These are phyloP conservation scores for Acanthamoeba lenticulata DNA, from an alignment of 208 protist species.

Conservation along the genomic window DNA sequence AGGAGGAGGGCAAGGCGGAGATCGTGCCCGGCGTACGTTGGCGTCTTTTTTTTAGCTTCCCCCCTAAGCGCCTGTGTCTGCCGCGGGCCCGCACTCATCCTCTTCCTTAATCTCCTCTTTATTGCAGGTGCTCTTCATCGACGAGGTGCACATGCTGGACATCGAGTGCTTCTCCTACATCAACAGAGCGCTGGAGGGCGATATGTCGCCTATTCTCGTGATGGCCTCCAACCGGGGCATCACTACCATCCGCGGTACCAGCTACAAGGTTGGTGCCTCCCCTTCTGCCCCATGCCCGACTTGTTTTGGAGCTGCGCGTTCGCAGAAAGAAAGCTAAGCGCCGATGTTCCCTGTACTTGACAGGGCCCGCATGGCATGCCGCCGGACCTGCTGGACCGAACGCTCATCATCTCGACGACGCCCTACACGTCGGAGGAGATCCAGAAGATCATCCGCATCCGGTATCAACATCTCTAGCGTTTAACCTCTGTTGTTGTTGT, in stretches of 20 bases:
- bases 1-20: constrained; percentile 99
- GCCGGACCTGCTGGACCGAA: constrained; percentile 96
- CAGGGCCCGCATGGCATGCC: constrained; percentile 98
- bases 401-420: constrained; percentile 98
- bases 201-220: constrained; percentile 98
- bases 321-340: too few relatives aligned
- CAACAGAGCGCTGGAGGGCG: constrained; percentile 99
- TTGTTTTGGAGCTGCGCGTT: too few relatives aligned
- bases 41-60: constrained; percentile 68
- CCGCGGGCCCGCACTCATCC: not conserved
- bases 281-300: too few relatives aligned
- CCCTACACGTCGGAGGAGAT: constrained; percentile 97
- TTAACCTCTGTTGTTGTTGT: too few relatives aligned
- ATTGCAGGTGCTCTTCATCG: constrained; percentile 88
- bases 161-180: constrained; percentile 99
- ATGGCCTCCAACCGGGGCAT: constrained; percentile 99
- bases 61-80: too few relatives aligned
- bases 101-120: not conserved
- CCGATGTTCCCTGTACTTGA: not conserved
- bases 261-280: constrained; percentile 88
- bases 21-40: constrained; percentile 98
- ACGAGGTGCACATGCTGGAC: constrained; percentile 99
- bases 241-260: constrained; percentile 98
- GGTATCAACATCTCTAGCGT: constrained; percentile 81
- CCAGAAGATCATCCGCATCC: constrained; percentile 96